phyloP scores from a whole-genome alignment of 371 early-diverging fungal genomes.

The Circinella minor region DNA sequence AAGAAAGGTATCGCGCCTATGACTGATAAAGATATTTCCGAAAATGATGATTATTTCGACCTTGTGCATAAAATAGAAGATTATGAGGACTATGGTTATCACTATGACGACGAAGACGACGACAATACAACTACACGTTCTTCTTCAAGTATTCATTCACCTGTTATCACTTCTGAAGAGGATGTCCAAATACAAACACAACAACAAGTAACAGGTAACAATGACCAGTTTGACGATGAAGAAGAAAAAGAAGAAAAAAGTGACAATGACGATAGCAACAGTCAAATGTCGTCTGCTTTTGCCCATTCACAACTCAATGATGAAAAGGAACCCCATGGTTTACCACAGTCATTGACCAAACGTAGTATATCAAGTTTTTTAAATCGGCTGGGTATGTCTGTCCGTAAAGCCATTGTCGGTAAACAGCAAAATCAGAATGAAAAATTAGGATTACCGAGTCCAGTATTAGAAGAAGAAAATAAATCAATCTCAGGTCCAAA shows the following conservation, averaged over 20 bases:
- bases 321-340: neutral
- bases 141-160: constrained; percentile 1
- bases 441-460: constrained; percentile 1
- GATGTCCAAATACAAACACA: neutral
- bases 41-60: neutral
- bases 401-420: constrained; percentile 1
- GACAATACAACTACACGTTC: constrained; percentile 1
- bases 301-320: neutral
- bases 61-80: neutral
- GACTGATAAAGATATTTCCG: constrained; percentile 14
- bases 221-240: neutral
- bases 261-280: neutral
- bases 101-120: constrained; percentile 10
- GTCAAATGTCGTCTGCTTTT: neutral
- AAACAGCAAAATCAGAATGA: neutral
- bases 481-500: neutral
- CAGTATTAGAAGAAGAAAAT: constrained; percentile 1
- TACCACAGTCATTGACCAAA: neutral
- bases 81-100: constrained; percentile 3
- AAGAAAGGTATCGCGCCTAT: constrained; percentile 8
- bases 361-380: constrained; percentile 10
- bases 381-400: constrained; percentile 10
- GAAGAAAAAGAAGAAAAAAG: neutral
- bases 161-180: neutral
- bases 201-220: neutral